Evolutionary conservation across 2,329 filamentous ascomycete species (phyloP).

Genomic region (Aspergillus fumigatus): DNA sequence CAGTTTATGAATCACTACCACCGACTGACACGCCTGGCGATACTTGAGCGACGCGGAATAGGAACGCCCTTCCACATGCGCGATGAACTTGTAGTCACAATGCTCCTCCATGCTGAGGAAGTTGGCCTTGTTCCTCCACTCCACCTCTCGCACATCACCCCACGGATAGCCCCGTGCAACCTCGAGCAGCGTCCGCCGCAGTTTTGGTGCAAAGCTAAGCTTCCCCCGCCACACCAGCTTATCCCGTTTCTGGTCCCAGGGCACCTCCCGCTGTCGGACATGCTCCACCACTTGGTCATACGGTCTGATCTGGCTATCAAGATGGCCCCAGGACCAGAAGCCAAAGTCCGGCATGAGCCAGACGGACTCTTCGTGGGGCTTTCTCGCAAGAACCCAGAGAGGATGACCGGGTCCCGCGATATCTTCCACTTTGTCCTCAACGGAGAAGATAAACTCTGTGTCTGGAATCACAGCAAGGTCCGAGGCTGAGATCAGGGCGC

Average conservation of each 20-base stretch:
- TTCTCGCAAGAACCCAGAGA: constrained; percentile 37
- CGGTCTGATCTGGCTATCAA: constrained; percentile 19
- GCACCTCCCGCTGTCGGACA: constrained; percentile 9
- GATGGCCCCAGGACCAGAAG: constrained; percentile 40
- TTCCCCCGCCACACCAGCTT: constrained; percentile 44
- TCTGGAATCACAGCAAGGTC: constrained; percentile 28
- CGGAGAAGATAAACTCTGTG: constrained; percentile 42
- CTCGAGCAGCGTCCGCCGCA: constrained; percentile 31
- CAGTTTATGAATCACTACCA: constrained; percentile 44
- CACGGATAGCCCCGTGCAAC: constrained; percentile 34
- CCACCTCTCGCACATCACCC: constrained; percentile 39
- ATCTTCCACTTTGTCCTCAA: constrained; percentile 36
- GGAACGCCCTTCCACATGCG: constrained; percentile 46
- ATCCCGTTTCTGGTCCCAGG: constrained; percentile 28
- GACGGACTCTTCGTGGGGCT: constrained; percentile 29
- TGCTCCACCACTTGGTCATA: constrained; percentile 19
- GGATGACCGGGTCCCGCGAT: constrained; percentile 24
- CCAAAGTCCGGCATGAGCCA: constrained; percentile 49
- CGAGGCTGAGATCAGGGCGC: constrained; percentile 35
- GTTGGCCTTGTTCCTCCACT: constrained; percentile 39
- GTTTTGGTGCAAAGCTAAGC: constrained; percentile 27
- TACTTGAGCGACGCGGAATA: constrained; percentile 49
- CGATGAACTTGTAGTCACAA: constrained; percentile 50
- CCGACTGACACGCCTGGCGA: constrained; percentile 44
- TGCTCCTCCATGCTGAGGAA: constrained; percentile 49